Base-by-base conservation (phyloP, 306 rosid genomes). In the Notholithocarpus densiflorus region DNA sequence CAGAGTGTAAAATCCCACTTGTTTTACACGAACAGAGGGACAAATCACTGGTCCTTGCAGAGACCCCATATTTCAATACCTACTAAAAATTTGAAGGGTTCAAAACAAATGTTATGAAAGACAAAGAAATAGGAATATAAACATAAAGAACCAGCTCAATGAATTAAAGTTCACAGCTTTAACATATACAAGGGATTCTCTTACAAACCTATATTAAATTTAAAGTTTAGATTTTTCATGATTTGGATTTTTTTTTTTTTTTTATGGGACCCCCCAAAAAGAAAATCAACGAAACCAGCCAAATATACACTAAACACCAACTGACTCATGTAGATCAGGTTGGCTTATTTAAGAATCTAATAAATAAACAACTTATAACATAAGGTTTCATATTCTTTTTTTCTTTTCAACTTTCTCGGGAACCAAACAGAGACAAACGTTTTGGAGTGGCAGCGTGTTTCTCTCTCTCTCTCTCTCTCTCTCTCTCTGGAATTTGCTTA, bases 31-130 rank as follows among this genome's bases (percentile, higher is more conserved):
- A 23, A 91, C 82, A 57, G 93, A 65, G 53, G 99, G 97, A 77
- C 91, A 90, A 83, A 88, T 81, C 74, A 90, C 97, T 55, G 96
- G 99, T 83, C 98, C 98, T 86, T 89, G 96, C 82, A 95, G 70
- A 80, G 92, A 85, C 84, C 45, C 90, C 99, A 95, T 95, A 54
- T 18, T 89, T 61, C 88, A 75, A 74, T 83, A 71, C 76, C 87
- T 73, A 75, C 80, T 48, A n/a, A 80, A 68, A 3, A 60, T 18
- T 5, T 20, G 9, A 4, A 21, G 10, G 14, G 43, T 43, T n/a
- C 43, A 53, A 48, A 13, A 32, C 18, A 18, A 1, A 69, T 5
- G 45, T 37, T 37, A 37, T 37, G 11, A 37, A 0, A 0, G 45
- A 37, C 45, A 37, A 45, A 20, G 6, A 13, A 12, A 52, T 23